Percentiles rank a stretch among this genome's conserved stretches.
phyloP scores from a whole-genome alignment of 2,329 filamentous ascomycete species.

The Fusarium veterinarium region DNA sequence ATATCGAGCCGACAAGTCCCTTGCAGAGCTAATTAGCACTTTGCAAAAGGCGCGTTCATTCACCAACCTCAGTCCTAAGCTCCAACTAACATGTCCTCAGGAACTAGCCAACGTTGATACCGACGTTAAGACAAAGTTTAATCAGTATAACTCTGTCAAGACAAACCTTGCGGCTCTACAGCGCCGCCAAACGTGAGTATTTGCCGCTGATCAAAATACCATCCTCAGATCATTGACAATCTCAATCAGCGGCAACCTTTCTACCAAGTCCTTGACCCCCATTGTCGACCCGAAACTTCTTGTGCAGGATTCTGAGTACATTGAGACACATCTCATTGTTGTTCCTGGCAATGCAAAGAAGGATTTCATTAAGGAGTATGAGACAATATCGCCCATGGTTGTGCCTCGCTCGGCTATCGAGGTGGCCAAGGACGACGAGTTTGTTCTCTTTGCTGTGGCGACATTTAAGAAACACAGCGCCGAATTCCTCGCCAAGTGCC shows the following conservation, averaged over 20 bases:
- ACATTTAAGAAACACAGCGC: slow-evolving; percentile 90
- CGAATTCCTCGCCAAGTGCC: slow-evolving; percentile 91
- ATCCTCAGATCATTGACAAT: slow-evolving; percentile 3
- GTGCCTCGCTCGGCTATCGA: slow-evolving; percentile 88
- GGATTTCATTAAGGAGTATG: slow-evolving; percentile 90
- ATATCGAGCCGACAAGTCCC: slow-evolving; percentile 91
- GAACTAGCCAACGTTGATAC: slow-evolving; percentile 93
- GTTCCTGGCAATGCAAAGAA: slow-evolving; percentile 84
- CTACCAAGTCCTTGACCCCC: slow-evolving; percentile 92
- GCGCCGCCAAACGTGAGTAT: slow-evolving; percentile 83
- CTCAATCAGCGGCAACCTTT: slow-evolving; percentile 80
- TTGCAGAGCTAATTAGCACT: slow-evolving; percentile 86
- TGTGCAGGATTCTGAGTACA: slow-evolving; percentile 92
- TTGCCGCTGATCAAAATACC: background rate
- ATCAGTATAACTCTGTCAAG: slow-evolving; percentile 93
- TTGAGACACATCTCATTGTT: slow-evolving; percentile 93
- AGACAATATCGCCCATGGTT: slow-evolving; percentile 89
- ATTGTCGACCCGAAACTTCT: slow-evolving; percentile 85
- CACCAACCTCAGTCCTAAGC: background rate
- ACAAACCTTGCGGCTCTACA: slow-evolving; percentile 83
- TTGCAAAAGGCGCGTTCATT: slow-evolving; percentile 78
- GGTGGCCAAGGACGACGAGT: slow-evolving; percentile 89
- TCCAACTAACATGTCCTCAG: slow-evolving; percentile 55
- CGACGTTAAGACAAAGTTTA: slow-evolving; percentile 94
- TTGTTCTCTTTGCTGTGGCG: slow-evolving; percentile 86